Evolutionary conservation across 768 basidiomycete species (phyloP).

Genomic region (Lactifluus echinatus): DNA sequence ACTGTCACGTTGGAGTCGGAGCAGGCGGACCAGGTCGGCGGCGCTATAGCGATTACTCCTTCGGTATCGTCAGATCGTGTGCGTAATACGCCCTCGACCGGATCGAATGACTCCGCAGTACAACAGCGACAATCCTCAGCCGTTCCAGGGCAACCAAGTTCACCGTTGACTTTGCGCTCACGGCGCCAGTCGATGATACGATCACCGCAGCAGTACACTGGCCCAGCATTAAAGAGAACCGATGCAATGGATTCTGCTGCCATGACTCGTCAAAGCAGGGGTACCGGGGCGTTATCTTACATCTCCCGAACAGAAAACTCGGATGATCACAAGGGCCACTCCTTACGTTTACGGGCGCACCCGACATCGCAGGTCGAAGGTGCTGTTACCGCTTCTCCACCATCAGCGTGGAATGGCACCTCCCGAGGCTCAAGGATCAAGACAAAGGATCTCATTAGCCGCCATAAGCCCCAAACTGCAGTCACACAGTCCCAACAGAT

Average conservation of each 20-base stretch:
- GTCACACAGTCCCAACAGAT: not conserved
- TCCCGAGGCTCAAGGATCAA: conserved; percentile 7
- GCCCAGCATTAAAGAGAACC: not conserved
- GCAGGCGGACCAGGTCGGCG: too few species aligned
- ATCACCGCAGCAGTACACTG: not conserved
- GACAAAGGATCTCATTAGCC: conserved; percentile 14
- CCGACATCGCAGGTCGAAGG: not conserved
- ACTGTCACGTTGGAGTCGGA: not conserved
- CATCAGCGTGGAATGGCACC: not conserved
- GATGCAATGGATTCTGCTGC: not conserved
- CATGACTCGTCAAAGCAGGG: not conserved
- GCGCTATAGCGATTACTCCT: not conserved
- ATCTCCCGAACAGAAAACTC: not conserved
- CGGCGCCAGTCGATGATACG: not conserved
- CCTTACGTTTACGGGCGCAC: not conserved
- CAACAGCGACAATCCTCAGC: not conserved
- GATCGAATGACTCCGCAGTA: not conserved
- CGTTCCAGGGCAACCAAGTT: not conserved
- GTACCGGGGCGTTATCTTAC: not conserved
- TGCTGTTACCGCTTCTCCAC: not conserved
- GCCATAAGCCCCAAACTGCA: conserved; percentile 5
- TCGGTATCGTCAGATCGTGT: too few species aligned
- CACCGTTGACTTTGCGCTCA: not conserved
- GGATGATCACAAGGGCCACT: not conserved
- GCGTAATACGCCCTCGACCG: not conserved